Conservation (phyloP, 2,329 filamentous ascomycete genomes). For the Zelopaecilomyces penicillatus region DNA sequence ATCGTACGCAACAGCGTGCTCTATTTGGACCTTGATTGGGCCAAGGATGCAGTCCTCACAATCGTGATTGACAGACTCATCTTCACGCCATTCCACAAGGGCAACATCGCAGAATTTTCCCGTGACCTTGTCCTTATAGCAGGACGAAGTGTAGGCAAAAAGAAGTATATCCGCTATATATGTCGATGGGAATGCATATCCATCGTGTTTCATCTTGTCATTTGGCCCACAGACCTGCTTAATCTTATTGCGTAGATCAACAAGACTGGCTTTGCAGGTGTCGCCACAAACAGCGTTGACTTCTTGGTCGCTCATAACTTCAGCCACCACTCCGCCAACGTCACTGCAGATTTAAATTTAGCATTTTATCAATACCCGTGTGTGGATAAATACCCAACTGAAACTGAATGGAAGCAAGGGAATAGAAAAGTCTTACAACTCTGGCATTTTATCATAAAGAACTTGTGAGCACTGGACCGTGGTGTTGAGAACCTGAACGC, state of each 20-base stretch:
- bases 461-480: not conserved
- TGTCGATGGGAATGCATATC: not conserved
- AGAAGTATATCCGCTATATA: not conserved
- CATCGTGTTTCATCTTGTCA: not conserved
- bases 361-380: not conserved
- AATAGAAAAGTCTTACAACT: not conserved
- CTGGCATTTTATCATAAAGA: not conserved
- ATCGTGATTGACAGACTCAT: not conserved
- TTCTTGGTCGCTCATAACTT: not conserved
- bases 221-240: not conserved
- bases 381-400: too few relatives aligned
- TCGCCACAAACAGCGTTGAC: not conserved
- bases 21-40: not conserved
- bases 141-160: not conserved
- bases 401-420: not conserved
- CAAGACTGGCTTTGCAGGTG: not conserved
- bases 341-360: not conserved
- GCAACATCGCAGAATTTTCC: not conserved
- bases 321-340: not conserved
- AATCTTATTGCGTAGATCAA: not conserved
- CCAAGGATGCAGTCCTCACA: not conserved
- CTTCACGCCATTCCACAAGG: not conserved
- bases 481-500: not conserved
- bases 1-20: not conserved
- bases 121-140: not conserved